Conservation (phyloP, 306 rosid genomes). For the Dryas alaskensis region DNA sequence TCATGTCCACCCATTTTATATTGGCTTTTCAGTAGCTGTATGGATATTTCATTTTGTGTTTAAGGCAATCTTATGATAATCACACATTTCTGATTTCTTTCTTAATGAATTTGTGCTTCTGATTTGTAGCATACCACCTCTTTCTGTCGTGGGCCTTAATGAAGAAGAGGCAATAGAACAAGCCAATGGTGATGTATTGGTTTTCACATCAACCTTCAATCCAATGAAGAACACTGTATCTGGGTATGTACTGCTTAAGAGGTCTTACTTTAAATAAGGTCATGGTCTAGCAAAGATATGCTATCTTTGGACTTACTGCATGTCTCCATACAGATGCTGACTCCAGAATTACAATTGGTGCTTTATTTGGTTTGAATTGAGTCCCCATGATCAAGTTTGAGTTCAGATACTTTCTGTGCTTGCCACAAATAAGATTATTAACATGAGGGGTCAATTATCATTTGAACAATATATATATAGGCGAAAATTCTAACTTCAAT, state of each 20-base stretch:
- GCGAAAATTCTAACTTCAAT: neutral
- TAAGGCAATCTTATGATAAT: slow-evolving; percentile 1
- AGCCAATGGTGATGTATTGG: slow-evolving; percentile 65
- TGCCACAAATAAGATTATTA: neutral
- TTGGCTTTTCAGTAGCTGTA: neutral
- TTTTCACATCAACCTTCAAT: slow-evolving; percentile 83
- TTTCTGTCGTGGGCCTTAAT: slow-evolving; percentile 84
- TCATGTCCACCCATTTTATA: neutral
- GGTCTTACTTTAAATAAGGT: slow-evolving; percentile 15
- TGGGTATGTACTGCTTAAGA: slow-evolving; percentile 57
- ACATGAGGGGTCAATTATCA: slow-evolving; percentile 3
- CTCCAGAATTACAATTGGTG: neutral
- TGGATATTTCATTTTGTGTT: neutral
- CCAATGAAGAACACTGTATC: slow-evolving; percentile 97
- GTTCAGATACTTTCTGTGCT: neutral
- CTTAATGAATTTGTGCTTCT: slow-evolving; percentile 19
- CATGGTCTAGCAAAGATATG: neutral
- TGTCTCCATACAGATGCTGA: neutral
- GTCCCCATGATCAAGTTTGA: neutral
- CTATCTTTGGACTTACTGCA: neutral
- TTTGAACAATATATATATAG: neutral
- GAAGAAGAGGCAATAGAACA: slow-evolving; percentile 89
- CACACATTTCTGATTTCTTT: slow-evolving; percentile 8
- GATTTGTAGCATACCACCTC: slow-evolving; percentile 90
- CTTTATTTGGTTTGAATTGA: neutral